Conservation (phyloP, 768 basidiomycete species). For the Mycena pura region DNA sequence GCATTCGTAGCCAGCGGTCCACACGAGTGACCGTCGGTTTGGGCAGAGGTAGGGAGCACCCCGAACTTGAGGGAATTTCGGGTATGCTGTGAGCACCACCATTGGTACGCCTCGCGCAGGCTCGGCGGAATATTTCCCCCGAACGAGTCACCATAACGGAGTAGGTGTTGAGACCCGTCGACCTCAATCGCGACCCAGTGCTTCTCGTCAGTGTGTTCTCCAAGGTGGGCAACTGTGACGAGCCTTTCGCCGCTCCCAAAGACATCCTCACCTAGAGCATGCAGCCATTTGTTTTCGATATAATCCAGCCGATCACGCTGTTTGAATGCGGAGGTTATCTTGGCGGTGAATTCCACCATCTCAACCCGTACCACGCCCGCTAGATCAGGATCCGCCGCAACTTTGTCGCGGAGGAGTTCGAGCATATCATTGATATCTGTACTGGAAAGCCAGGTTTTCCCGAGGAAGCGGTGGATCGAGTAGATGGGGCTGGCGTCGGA, state of each 20-base stretch:
- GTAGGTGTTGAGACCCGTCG: background rate
- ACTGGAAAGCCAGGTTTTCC: background rate
- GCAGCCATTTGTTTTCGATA: background rate
- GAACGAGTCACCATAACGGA: background rate
- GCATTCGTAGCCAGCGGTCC: background rate
- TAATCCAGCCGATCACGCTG: background rate
- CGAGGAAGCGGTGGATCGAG: background rate
- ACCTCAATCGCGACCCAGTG: slow-evolving; percentile 5
- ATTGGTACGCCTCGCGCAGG: background rate
- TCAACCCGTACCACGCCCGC: background rate
- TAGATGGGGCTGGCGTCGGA: background rate
- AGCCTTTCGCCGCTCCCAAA: background rate
- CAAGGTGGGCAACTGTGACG: slow-evolving; percentile 3
- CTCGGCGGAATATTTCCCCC: background rate
- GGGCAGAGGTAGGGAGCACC: background rate
- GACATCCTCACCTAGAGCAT: background rate
- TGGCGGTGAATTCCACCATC: background rate
- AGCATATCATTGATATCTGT: background rate
- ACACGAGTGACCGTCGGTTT: slow-evolving; percentile 6
- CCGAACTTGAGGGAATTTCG: background rate
- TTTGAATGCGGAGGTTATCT: background rate
- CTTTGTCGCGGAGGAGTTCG: background rate
- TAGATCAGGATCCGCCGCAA: background rate
- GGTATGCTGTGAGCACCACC: background rate
- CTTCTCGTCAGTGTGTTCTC: background rate